Evolutionary conservation across 148 eudicot genomes (phyloP).

Genomic region (Fagopyrum homotropicum): DNA sequence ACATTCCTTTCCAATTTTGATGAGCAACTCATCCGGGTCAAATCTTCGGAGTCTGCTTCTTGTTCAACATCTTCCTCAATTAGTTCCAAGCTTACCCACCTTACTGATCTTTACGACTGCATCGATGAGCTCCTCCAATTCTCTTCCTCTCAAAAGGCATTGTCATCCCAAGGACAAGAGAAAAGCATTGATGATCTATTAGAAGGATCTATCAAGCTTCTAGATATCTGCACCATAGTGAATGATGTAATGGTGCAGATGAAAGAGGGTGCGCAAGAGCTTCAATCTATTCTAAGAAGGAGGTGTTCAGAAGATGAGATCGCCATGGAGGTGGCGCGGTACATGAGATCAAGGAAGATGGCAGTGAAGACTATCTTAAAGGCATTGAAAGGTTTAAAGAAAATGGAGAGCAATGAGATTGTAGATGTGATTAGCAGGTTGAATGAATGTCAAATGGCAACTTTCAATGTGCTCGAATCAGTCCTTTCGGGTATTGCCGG

Average conservation of each 20-base stretch:
- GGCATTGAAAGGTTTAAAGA: background rate
- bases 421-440: background rate
- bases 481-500: background rate
- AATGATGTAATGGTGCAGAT: slow-evolving; percentile 11
- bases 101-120: background rate
- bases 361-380: background rate
- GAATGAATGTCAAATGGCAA: background rate
- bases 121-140: background rate
- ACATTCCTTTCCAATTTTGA: no score
- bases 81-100: background rate
- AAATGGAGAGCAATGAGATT: no score
- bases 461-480: background rate
- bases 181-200: background rate
- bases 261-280: slow-evolving; percentile 10
- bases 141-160: background rate
- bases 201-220: no score
- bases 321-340: background rate
- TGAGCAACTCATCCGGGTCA: no score
- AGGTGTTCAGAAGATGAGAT: background rate
- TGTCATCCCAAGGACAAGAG: background rate
- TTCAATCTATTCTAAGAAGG: slow-evolving; percentile 14
- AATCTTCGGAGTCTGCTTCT: no score
- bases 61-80: no score
- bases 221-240: background rate
- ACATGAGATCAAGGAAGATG: background rate